A percentile compares a stretch with the other conserved stretches of the same genome.
Conservation (phyloP, 139 green algal species). For the Chlamydomonas sp. region DNA sequence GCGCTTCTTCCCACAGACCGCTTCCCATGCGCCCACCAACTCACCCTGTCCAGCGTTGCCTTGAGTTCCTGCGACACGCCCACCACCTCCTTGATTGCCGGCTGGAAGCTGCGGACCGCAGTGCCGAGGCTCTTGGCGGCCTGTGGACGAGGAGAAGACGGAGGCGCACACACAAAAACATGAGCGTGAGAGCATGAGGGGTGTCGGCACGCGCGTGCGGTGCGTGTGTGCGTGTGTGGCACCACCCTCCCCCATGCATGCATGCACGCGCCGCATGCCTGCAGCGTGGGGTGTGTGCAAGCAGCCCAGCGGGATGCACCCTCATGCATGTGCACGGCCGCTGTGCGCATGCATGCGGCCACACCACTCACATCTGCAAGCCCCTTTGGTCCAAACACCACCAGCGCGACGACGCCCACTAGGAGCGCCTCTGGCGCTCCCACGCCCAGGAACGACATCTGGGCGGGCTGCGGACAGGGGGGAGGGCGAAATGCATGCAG, state of each 20-base stretch:
- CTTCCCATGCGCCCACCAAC: not conserved
- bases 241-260: too few relatives aligned
- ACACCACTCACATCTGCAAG: constrained; percentile 69
- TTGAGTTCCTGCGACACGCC: constrained; percentile 83
- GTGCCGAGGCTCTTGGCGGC: constrained; percentile 82
- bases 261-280: too few relatives aligned
- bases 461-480: constrained; percentile 16
- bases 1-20: not conserved
- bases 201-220: not conserved
- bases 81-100: constrained; percentile 90
- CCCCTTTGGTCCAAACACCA: constrained; percentile 97
- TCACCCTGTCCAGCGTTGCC: constrained; percentile 69
- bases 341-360: too few relatives aligned
- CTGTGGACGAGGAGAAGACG: too few relatives aligned
- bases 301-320: not conserved
- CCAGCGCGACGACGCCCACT: constrained; percentile 91
- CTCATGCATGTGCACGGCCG: too few relatives aligned
- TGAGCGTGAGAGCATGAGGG: too few relatives aligned
- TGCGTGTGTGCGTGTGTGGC: not conserved
- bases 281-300: not conserved
- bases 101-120: constrained; percentile 77
- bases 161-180: too few relatives aligned
- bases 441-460: constrained; percentile 84
- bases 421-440: constrained; percentile 93
- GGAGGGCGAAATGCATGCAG: too few relatives aligned